A percentile compares a stretch with the other conserved stretches of the same genome.
These are phyloP conservation scores for Acanthamoeba divionensis DNA, from an alignment of 208 protist species.

Conservation along the genomic window DNA sequence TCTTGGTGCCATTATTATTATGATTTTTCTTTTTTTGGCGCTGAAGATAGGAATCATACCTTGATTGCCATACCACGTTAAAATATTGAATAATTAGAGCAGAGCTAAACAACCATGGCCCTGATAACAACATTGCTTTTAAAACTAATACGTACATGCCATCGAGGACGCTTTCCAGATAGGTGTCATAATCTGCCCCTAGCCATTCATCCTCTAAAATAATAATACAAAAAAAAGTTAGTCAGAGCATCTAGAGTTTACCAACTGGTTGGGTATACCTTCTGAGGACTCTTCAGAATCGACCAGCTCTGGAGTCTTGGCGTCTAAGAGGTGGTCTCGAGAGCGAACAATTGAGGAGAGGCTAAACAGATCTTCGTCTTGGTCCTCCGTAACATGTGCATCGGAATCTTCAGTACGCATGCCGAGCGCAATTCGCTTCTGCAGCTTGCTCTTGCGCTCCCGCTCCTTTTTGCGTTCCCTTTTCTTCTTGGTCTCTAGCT, in stretches of 20 bases:
- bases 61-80: too few species aligned
- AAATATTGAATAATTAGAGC: too few species aligned
- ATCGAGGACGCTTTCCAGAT: slow-evolving; percentile 3
- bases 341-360: slow-evolving; percentile 75
- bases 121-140: too few species aligned
- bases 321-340: background rate
- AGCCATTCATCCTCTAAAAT: slow-evolving; percentile 69
- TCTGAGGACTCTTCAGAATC: background rate
- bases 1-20: background rate
- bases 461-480: slow-evolving; percentile 90
- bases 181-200: background rate
- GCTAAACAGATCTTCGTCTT: slow-evolving; percentile 71
- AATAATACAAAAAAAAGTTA: slow-evolving; percentile 83
- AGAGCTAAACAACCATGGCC: too few species aligned
- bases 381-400: background rate
- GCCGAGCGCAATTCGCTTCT: slow-evolving; percentile 87
- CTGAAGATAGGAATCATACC: background rate
- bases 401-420: slow-evolving; percentile 76
- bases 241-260: slow-evolving; percentile 68
- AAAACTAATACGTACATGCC: slow-evolving; percentile 31
- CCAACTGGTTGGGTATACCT: slow-evolving; percentile 75
- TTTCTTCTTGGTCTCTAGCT: slow-evolving; percentile 86
- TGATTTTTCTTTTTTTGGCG: background rate
- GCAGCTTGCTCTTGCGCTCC: slow-evolving; percentile 87
- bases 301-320: background rate